Base-by-base conservation (phyloP, 352 stramenopile genomes). In the Phytophthora colocasiae region DNA sequence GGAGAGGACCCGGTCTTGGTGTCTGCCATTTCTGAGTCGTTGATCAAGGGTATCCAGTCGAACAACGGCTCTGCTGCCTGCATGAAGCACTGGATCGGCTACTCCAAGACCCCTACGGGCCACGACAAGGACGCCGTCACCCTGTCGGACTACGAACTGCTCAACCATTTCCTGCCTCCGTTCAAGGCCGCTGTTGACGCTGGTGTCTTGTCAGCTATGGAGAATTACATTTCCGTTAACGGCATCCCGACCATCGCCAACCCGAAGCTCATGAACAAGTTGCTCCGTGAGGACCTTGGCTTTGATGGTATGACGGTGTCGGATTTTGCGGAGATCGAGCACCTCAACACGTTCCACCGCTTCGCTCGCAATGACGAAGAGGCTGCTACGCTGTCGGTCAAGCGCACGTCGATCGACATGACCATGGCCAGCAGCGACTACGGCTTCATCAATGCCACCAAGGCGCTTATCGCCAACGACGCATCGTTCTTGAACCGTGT, bases 211-310 rank as follows among this genome's bases (percentile, higher is more conserved):
- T 93, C 92, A 0, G 81, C 93, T 1, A 98, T 98, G 95, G 92
- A 97, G 67, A 94, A 70, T 54, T 98, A 98, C 78, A 96, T 91
- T 41, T 93, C 96, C 45, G 60, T 97, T 43, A 97, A 97, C 48
- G 91, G 90, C 17, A 85, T 98, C 15, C 94, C 94, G 0, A 89
- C 97, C 8, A 86, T 96, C 10, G 80, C 79, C 11, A 98, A 92
- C 47, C 60, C 73, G 4, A 83, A 92, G 45, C 79, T 92, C 40
- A 75, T 97, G 29, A 66, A 84, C 19, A 78, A 87, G n/a, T 52
- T 98, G 36, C 61, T 98, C 6, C 78, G 92, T 29, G 56, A 85
- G 6, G 71, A 96, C 41, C 54, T 98, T 59, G 71, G 66, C 8
- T 98, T 97, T 52, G 57, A 93, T 11, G 90, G 90, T 9, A 73